Evolutionary conservation across 2,329 filamentous ascomycete species (phyloP).

Genomic region (Aspergillus transmontanensis): DNA sequence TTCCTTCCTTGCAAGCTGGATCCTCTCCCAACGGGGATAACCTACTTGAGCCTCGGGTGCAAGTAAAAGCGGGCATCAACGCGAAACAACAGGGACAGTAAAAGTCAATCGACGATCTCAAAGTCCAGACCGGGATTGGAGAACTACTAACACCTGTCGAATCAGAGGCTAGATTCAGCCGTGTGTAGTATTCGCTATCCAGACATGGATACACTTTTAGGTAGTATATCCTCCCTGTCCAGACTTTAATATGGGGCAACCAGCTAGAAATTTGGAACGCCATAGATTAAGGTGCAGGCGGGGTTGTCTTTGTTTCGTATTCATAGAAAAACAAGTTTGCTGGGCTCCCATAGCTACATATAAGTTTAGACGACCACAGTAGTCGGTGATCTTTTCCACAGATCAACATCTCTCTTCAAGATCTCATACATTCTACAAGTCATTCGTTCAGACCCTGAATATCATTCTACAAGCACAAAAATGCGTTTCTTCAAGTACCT

Average conservation of each 20-base stretch:
- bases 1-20: not conserved
- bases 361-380: conserved; percentile 12
- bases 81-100: not conserved
- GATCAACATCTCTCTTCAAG: not conserved
- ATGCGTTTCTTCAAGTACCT: conserved; percentile 25
- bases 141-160: conserved; percentile 6
- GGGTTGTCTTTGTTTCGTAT: not conserved
- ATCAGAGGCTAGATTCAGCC: not conserved
- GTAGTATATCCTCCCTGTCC: not conserved
- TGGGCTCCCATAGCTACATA: not conserved
- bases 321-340: not conserved
- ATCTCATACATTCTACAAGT: not conserved
- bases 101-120: not conserved
- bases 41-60: not conserved
- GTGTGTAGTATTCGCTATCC: not conserved
- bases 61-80: not conserved
- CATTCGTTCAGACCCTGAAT: not conserved
- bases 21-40: not conserved
- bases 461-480: conserved; percentile 1
- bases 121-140: not conserved
- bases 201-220: not conserved
- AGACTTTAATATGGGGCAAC: not conserved
- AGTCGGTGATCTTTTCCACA: conserved; percentile 3
- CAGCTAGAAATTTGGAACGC: not conserved
- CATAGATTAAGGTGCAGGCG: not conserved